A percentile compares a stretch with the other conserved stretches of the same genome.
Evolutionary conservation across 768 basidiomycete species (phyloP).

Genomic region (Mycena vulgaris): DNA sequence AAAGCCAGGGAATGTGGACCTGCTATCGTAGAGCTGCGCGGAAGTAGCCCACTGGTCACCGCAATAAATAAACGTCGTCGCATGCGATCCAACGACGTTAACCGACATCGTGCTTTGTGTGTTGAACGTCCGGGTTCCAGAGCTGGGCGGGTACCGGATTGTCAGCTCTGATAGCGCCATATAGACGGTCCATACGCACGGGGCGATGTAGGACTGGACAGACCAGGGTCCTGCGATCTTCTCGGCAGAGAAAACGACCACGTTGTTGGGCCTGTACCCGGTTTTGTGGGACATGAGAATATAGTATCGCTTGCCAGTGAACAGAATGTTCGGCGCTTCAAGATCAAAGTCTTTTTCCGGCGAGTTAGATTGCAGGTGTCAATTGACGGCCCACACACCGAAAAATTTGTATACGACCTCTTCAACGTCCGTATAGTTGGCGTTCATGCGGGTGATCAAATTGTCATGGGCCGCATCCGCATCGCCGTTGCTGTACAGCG

Average conservation of each 20-base stretch:
- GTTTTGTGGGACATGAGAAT: slow-evolving; percentile 49
- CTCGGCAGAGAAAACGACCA: slow-evolving; percentile 43
- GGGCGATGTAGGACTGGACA: slow-evolving; percentile 42
- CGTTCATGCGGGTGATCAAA: no score
- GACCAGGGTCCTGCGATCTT: slow-evolving; percentile 43
- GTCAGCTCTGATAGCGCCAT: background rate
- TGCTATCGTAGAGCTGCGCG: slow-evolving; percentile 22
- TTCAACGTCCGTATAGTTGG: no score
- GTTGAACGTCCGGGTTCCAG: slow-evolving; percentile 40
- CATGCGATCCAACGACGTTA: slow-evolving; percentile 21
- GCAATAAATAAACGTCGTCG: slow-evolving; percentile 21
- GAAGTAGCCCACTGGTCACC: slow-evolving; percentile 29
- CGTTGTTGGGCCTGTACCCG: slow-evolving; percentile 47
- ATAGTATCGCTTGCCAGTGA: slow-evolving; percentile 45
- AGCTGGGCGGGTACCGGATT: no score
- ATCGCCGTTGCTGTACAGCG: no score
- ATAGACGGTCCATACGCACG: slow-evolving; percentile 26
- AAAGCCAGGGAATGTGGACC: slow-evolving; percentile 28
- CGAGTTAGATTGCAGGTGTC: background rate
- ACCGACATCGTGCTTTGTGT: slow-evolving; percentile 43
- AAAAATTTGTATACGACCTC: no score
- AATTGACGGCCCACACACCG: slow-evolving; percentile 27
- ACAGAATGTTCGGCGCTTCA: slow-evolving; percentile 42
- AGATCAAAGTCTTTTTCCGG: slow-evolving; percentile 39
- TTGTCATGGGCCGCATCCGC: no score